Evolutionary conservation across 345 rosid species (phyloP), one percentile per base, ranked within the genome.

Genomic region (Aquilaria malaccensis): DNA sequence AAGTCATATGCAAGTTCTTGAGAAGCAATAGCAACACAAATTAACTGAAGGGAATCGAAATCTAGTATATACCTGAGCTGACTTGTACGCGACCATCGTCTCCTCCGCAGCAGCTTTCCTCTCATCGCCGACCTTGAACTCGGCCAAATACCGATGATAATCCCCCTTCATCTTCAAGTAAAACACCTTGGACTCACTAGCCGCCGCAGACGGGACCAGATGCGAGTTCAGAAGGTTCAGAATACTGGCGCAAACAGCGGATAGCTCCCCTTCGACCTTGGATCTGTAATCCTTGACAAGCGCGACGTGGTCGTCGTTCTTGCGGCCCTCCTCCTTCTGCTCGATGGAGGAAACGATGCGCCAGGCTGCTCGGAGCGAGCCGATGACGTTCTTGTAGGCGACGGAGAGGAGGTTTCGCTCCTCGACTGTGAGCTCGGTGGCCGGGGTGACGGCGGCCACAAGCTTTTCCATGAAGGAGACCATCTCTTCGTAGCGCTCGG

Each of bases 391-490:
- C 22, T 22, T 22, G 22, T 22, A 22, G 22, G 22, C 22, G 22
- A 22, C 22, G 22, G 22, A 22, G 22, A 22, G 22, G 22, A 22
- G 22, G 22, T 22, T 22, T 22, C 22, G 22, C 22, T 86, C 90
- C 73, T 86, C 94, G 31, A 86, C 86, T 2, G 88, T 80, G 2
- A 85, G 73, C 68, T 80, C 92, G 43, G 70, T 82, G 50, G 81
- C 70, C 0, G 78, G 78, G 59, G 81, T 83, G 1, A 74, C 78
- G 7, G 83, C 70, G 67, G 77, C 77, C 6, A 80, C 86, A 15
- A 87, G 88, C 72, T 79, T 77, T 51, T 87, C 94, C 94, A 87
- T 87, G 72, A 80, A 84, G 70, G 84, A 80, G 7, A 87, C 94
- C 94, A 87, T 87, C 76, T 87, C 90, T 68, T 87, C 94, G 57